Evolutionary conservation across 2,329 filamentous ascomycete species (phyloP), one percentile per base, ranked within the genome.

Genomic region (Pseudogymnoascus sp.): DNA sequence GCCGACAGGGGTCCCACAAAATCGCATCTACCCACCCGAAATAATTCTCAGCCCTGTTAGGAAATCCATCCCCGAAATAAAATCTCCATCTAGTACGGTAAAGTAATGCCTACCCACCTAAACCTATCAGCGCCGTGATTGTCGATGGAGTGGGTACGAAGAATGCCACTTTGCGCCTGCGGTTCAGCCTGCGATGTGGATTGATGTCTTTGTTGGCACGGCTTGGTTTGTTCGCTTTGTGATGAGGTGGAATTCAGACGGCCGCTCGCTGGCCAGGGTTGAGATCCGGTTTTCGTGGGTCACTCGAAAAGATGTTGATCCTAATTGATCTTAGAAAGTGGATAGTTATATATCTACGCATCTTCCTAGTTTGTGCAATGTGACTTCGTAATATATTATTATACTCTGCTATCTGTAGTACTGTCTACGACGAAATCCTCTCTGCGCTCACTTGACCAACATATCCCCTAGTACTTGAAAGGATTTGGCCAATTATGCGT

Each of bases 401-500:
- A 5, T 18, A 41, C 39, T 23, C 39, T 26, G 21, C 13, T 26
- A 15, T 8, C 1, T 26, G 26, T 30, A 15, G 15, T 15, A 52
- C 12, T 52, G 18, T 30, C 45, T 18, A 15, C 41, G n/a, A 30
- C 45, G 8, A 18, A 28, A 28, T 1, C 9, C 3, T 5, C 26
- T 18, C 23, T 4, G 18, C 18, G 48, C 41, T 5, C n/a, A 23
- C 13, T 18, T 9, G 8, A 30, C 19, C 33, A 28, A 59, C 15
- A 18, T 37, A n/a, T 10, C 23, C 3, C 33, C n/a, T 23, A 23
- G 19, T 23, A 3, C 12, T 41, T 3, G 8, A 18, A 12, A 59
- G 19, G 13, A 9, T n/a, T 57, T 62, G 26, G 60, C 58, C 62
- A 71, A 62, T 13, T 13, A 80, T 81, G 78, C 75, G 76, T 34